Percentiles rank a stretch among this genome's conserved stretches.
Conservation (phyloP, 2,329 filamentous ascomycete genomes). For the Cryphonectria carpinicola region DNA sequence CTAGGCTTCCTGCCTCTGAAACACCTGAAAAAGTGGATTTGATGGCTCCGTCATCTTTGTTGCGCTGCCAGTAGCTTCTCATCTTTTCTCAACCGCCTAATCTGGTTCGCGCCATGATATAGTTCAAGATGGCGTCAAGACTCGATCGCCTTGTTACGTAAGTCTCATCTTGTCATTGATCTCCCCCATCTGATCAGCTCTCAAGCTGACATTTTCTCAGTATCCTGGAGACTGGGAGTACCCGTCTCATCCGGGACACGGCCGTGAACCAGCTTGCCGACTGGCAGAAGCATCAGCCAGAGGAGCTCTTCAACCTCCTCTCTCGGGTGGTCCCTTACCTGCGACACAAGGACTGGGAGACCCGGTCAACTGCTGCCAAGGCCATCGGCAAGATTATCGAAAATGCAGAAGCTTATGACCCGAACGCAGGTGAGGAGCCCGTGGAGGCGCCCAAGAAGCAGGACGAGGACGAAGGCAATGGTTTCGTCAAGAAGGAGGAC, state of each 20-base stretch:
- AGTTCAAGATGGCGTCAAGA: constrained; percentile 64
- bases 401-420: constrained; percentile 85
- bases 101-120: constrained; percentile 35
- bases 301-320: constrained; percentile 94
- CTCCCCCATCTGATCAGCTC: neutral
- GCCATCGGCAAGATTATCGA: constrained; percentile 93
- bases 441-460: constrained; percentile 42
- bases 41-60: constrained; percentile 25
- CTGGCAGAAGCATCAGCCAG: constrained; percentile 96
- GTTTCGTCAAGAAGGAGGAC: constrained; percentile 51
- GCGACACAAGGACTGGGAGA: constrained; percentile 96
- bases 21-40: constrained; percentile 18
- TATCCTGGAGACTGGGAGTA: constrained; percentile 96
- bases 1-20: constrained; percentile 3
- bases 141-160: constrained; percentile 86
- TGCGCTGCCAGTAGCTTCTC: constrained; percentile 24
- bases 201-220: constrained; percentile 48
- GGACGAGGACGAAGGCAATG: constrained; percentile 49
- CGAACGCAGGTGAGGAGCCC: constrained; percentile 72
- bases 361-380: constrained; percentile 87
- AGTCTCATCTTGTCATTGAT: constrained; percentile 46
- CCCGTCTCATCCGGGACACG: constrained; percentile 92
- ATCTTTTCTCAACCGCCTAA: neutral
- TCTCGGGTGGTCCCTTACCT: constrained; percentile 95
- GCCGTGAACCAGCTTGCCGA: constrained; percentile 96